phyloP scores from a whole-genome alignment of 2,329 filamentous ascomycete species.

The Gliomastix tumulicola region DNA sequence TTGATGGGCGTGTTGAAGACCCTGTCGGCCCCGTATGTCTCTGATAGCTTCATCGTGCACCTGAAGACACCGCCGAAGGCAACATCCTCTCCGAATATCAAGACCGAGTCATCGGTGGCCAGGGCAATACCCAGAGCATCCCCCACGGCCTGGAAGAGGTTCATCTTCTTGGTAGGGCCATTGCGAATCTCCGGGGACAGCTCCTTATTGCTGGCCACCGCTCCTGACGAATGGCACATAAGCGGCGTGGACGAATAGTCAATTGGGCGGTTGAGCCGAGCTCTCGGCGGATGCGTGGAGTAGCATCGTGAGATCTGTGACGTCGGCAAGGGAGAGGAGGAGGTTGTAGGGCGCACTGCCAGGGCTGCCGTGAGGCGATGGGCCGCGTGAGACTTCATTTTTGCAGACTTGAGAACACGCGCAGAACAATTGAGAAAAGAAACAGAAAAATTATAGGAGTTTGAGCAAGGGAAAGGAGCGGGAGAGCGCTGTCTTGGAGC shows the following conservation, averaged over 20 bases:
- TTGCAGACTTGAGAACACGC: neutral
- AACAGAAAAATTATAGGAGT: slow-evolving; percentile 4
- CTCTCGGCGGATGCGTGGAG: slow-evolving; percentile 51
- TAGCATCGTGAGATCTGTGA: slow-evolving; percentile 27
- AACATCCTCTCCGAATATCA: slow-evolving; percentile 95
- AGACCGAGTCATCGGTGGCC: slow-evolving; percentile 73
- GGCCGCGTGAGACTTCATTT: neutral
- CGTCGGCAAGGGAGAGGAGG: slow-evolving; percentile 7
- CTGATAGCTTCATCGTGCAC: slow-evolving; percentile 84
- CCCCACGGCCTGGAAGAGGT: slow-evolving; percentile 92
- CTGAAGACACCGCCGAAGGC: slow-evolving; percentile 96
- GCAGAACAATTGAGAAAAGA: no score
- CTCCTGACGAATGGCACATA: slow-evolving; percentile 71
- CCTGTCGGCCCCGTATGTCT: slow-evolving; percentile 77
- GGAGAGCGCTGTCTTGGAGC: no score
- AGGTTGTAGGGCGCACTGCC: no score
- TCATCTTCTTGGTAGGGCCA: slow-evolving; percentile 76
- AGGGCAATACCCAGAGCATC: slow-evolving; percentile 79
- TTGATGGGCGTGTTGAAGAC: slow-evolving; percentile 96
- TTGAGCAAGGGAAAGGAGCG: neutral
- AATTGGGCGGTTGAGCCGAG: slow-evolving; percentile 73
- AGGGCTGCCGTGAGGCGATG: neutral
- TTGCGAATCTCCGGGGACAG: slow-evolving; percentile 59
- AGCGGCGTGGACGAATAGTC: slow-evolving; percentile 81
- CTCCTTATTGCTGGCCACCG: slow-evolving; percentile 64